Conservation (phyloP, 2,329 filamentous ascomycete species). For the Clonostachys byssicola region DNA sequence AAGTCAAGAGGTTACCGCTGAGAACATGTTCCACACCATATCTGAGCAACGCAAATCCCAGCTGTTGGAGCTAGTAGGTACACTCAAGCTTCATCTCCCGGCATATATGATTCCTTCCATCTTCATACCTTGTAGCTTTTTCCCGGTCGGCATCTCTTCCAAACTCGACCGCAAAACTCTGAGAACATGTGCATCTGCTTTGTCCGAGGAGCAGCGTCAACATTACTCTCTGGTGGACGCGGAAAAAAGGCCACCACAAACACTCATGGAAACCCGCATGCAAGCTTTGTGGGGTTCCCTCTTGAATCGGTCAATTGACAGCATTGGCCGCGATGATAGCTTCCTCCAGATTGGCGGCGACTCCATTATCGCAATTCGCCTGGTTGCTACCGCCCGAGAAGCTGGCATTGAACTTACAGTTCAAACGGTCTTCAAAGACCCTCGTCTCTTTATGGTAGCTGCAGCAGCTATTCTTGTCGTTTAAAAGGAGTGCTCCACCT, state of each 20-base stretch:
- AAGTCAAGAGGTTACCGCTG: too few species aligned
- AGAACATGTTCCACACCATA: not conserved
- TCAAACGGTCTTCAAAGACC: conserved; percentile 7
- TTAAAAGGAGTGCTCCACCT: too few species aligned
- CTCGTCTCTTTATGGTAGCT: conserved; percentile 3
- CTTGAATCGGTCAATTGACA: conserved; percentile 6
- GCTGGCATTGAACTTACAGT: conserved; percentile 3
- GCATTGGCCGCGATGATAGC: conserved; percentile 4
- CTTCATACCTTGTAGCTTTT: conserved; percentile 3
- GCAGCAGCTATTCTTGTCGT: not conserved
- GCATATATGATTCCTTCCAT: conserved; percentile 8
- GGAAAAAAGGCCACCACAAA: conserved; percentile 21
- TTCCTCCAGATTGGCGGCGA: conserved; percentile 9
- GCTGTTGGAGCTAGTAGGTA: conserved; percentile 5
- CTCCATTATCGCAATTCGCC: conserved; percentile 8
- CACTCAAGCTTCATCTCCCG: conserved; percentile 4
- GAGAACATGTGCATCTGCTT: not conserved
- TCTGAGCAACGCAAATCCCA: conserved; percentile 4
- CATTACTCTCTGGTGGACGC: conserved; percentile 5
- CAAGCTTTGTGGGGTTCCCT: conserved; percentile 20
- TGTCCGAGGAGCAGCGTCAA: not conserved
- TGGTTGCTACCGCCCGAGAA: conserved; percentile 1
- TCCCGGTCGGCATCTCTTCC: conserved; percentile 6
- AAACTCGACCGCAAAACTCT: conserved; percentile 7
- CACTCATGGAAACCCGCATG: conserved; percentile 21